These are phyloP conservation scores for Wickerhamiella alocasiicola DNA, from an alignment of 805 yeast genomes.

Conservation along the genomic window DNA sequence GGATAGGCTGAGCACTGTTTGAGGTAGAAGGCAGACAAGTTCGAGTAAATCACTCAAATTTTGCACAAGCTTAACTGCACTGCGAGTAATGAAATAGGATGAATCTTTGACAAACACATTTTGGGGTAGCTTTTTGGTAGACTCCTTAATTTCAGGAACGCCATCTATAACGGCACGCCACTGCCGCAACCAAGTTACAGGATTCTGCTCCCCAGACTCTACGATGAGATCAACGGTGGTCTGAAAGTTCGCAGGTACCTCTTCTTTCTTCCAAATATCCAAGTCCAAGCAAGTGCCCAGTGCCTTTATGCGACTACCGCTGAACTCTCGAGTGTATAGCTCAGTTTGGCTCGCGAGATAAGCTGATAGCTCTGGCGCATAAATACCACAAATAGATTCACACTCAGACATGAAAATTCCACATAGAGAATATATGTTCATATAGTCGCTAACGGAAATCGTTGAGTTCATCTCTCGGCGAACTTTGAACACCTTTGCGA, in stretches of 20 bases:
- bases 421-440: conserved; percentile 52
- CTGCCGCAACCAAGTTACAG: conserved; percentile 33
- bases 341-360: conserved; percentile 55
- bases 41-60: conserved; percentile 42
- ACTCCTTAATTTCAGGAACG: not conserved
- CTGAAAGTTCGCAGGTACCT: conserved; percentile 40
- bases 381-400: conserved; percentile 65
- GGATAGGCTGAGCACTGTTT: conserved; percentile 23
- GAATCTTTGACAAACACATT: conserved; percentile 37
- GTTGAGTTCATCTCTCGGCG: conserved; percentile 59
- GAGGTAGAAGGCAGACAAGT: conserved; percentile 46
- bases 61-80: conserved; percentile 32
- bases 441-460: conserved; percentile 46
- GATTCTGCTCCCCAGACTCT: conserved; percentile 36
- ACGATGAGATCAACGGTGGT: conserved; percentile 38
- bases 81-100: conserved; percentile 47
- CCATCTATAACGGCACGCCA: conserved; percentile 12
- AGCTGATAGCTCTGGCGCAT: conserved; percentile 49
- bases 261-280: conserved; percentile 72
- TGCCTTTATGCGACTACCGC: conserved; percentile 36
- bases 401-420: conserved; percentile 68
- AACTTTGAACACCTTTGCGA: conserved; percentile 66
- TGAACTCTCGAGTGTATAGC: conserved; percentile 44
- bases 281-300: conserved; percentile 42
- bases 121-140: conserved; percentile 6